A percentile compares a stretch with the other conserved stretches of the same genome.
Evolutionary conservation across 306 rosid species (phyloP).

Genomic region (Hippophae tibetana): DNA sequence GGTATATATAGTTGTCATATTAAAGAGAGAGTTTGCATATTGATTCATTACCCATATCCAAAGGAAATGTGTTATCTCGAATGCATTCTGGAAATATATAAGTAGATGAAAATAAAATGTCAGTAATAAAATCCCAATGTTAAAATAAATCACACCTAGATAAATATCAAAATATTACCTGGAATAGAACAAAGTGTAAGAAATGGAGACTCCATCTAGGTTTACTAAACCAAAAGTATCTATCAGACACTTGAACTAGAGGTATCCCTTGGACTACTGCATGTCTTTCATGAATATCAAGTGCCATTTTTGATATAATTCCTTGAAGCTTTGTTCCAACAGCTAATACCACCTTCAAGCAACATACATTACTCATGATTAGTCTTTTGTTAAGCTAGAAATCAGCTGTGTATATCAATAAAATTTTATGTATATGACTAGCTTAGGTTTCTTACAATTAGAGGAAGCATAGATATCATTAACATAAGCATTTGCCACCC

Average conservation of each 20-base stretch:
- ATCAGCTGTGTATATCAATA: not conserved
- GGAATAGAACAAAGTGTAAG: constrained; percentile 83
- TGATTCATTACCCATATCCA: constrained; percentile 49
- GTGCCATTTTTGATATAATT: constrained; percentile 79
- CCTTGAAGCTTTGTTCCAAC: constrained; percentile 94
- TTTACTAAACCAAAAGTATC: constrained; percentile 81
- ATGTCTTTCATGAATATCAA: constrained; percentile 81
- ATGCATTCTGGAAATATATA: constrained; percentile 55
- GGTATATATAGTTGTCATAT: too few species aligned
- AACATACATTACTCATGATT: constrained; percentile 7
- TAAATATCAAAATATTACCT: constrained; percentile 29
- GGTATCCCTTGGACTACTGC: constrained; percentile 97
- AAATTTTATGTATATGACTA: not conserved
- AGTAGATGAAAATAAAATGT: not conserved
- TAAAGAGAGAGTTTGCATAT: not conserved
- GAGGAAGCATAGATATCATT: constrained; percentile 67
- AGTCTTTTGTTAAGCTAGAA: not conserved
- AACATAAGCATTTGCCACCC: constrained; percentile 19
- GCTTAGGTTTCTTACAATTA: constrained; percentile 34
- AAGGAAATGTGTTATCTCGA: constrained; percentile 84
- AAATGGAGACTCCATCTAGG: constrained; percentile 65
- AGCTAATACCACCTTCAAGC: constrained; percentile 64
- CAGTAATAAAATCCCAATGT: too few species aligned
- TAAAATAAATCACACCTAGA: too few species aligned
- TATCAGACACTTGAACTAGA: constrained; percentile 89